Conservation (phyloP, 1,284 basidiomycete genomes). For the Sanghuangporus baumii region DNA sequence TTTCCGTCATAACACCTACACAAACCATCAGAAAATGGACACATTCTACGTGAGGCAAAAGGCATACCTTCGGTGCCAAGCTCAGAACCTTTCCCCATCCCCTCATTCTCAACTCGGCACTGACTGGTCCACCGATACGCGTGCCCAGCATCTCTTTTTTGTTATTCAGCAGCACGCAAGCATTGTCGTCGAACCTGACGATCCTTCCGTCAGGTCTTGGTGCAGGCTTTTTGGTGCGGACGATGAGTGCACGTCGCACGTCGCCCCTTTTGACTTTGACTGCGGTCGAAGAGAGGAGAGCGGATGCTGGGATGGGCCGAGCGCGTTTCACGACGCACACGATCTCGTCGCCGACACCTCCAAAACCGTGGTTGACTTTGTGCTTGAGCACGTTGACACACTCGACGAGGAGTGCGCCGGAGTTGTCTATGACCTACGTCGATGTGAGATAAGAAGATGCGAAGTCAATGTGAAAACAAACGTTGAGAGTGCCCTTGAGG, state of each 20-base stretch:
- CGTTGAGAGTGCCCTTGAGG: conserved; percentile 86
- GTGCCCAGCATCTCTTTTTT: conserved; percentile 97
- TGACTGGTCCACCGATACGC: conserved; percentile 90
- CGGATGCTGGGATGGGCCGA: conserved; percentile 68
- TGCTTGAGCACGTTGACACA: conserved; percentile 97
- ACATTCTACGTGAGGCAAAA: neutral
- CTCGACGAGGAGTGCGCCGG: conserved; percentile 93
- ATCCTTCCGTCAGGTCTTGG: conserved; percentile 82
- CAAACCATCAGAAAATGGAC: neutral
- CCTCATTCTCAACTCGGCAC: conserved; percentile 83
- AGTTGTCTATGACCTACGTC: conserved; percentile 91
- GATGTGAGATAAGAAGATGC: neutral
- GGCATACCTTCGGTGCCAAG: conserved; percentile 81
- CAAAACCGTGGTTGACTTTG: conserved; percentile 88
- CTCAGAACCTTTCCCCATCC: conserved; percentile 95
- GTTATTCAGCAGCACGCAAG: conserved; percentile 92
- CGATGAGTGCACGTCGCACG: conserved; percentile 91
- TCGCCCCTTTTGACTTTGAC: conserved; percentile 90
- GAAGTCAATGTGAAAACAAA: conserved; percentile 31
- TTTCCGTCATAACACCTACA: neutral
- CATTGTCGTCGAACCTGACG: conserved; percentile 96
- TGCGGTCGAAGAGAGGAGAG: conserved; percentile 57
- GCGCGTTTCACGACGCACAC: conserved; percentile 95
- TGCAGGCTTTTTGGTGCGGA: conserved; percentile 82
- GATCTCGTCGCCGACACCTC: conserved; percentile 88